Base-by-base conservation (phyloP, 257 asterid genomes). In the Eustoma russellianum region DNA sequence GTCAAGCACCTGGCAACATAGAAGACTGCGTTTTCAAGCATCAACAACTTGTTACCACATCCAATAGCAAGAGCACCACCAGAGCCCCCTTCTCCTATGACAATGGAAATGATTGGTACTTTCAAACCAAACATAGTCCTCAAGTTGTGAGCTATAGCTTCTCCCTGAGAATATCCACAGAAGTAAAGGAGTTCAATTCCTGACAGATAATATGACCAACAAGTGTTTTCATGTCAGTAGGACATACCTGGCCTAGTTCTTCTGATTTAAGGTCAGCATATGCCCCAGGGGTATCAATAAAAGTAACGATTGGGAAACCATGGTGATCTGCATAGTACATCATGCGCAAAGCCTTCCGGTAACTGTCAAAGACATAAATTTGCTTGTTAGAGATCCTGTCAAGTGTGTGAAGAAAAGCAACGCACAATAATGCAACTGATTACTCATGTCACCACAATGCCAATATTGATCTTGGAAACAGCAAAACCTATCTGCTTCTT, bases 21-120 rank as follows among this genome's bases (percentile, higher is more conserved):
- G 80, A 87, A 88, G 68, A 92, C 97, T 14, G 97, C 86, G 72
- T 92, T 92, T 79, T 92, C 98, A 71, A 92, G 95, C 98, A 92
- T 87, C 56, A 87, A 61, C 53, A 92, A 70, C 82, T 85, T 88
- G 78, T 92, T 92, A 65, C 84, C 94, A 71, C 98, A 92, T 65
- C 85, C 97, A 78, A 92, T 87, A 53, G 98, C 98, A 70, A 92
- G 77, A 75, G 98, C 98, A 66, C 98, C 98, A 75, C 98, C 98
- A 46, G 98, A 92, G 41, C 98, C 98, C 55, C 98, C 98, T 85
- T 92, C 98, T 17, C 98, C 98, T 7, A 92, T 74, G 61, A 92
- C 90, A 73, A 92, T 80, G 34, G 97, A 84, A 57, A 92, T 53
- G 60, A 92, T 66, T 60, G 98, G 98, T 52, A 92, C 98, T 74